Base-by-base conservation (phyloP, 179 eudicot genomes). In the Beta corolliflora region DNA sequence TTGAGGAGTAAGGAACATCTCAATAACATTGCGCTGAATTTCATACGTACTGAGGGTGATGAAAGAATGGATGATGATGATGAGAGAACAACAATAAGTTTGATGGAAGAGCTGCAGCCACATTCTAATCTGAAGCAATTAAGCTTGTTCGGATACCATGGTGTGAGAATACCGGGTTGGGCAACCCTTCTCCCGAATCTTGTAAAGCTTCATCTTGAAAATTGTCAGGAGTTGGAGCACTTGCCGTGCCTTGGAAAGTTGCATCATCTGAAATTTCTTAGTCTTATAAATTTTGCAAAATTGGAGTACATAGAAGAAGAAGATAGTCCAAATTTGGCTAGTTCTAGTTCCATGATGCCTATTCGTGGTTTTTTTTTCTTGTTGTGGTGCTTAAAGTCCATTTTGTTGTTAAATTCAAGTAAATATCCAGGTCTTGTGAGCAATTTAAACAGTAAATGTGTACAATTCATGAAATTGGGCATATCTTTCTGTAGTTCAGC, bases 301-400 rank as follows among this genome's bases (percentile, higher is more conserved):
- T 58, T 83, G 71, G 86, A 83, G 80, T 84, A 76, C 55, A 58
- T 84, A 12, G 5, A 48, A 48, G 52, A 36, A 36, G 3, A 36
- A 36, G 41, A 36, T 36, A 36, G 41, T 36, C 41, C 41, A 3
- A 36, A 36, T 36, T 0, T 3, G 41, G 41, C 41, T 36, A 3
- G 41, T 36, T 36, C 41, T 1, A 36, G 41, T 36, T 36, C 41
- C 41, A 36, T 1, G 41, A 36, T 36, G 41, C 41, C 41, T 36
- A 36, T n/a, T n/a, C n/a, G n/a, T n/a, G n/a, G n/a, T n/a, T n/a
- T n/a, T n/a, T n/a, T n/a, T n/a, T n/a, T n/a, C n/a, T n/a, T n/a
- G n/a, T n/a, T n/a, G n/a, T n/a, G n/a, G n/a, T n/a, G n/a, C n/a
- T n/a, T n/a, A n/a, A n/a, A n/a, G n/a, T n/a, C n/a, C n/a, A n/a